These are phyloP conservation scores for Garcia nutans DNA, from an alignment of 345 rosid species.

Conservation along the genomic window DNA sequence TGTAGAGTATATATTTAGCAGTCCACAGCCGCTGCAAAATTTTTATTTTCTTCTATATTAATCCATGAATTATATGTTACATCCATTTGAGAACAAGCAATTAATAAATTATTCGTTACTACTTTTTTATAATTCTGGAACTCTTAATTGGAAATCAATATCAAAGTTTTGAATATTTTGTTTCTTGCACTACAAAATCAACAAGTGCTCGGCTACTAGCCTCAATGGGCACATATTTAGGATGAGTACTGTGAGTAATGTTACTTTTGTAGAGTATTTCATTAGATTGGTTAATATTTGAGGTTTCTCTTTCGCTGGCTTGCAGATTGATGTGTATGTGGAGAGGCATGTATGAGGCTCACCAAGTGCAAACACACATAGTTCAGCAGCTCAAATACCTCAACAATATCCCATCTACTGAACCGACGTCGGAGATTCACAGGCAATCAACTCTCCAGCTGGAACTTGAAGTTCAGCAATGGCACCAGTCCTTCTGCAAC, in stretches of 20 bases:
- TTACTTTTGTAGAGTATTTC: no score
- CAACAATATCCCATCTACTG: conserved; percentile 78
- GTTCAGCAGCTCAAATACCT: conserved; percentile 94
- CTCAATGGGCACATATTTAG: no score
- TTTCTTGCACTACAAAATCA: no score
- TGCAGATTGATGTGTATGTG: conserved; percentile 92
- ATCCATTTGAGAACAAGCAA: no score
- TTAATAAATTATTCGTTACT: no score
- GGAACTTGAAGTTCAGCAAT: conserved; percentile 86
- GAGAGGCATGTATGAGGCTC: conserved; percentile 99
- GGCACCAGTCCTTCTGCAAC: conserved; percentile 88
- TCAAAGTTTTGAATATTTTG: no score
- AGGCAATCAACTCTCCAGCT: conserved; percentile 86
- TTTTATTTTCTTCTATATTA: no score
- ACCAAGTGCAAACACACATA: conserved; percentile 94
- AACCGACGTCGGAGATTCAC: conserved; percentile 90
- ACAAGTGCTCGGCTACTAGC: no score
- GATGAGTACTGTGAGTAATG: no score
- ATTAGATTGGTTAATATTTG: background rate
- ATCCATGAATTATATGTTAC: no score
- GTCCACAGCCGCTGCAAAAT: background rate
- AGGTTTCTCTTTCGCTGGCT: background rate
- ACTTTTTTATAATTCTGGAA: no score
- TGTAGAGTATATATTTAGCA: background rate
- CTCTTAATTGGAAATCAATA: no score